Percentiles rank a stretch among this genome's conserved stretches.
These are phyloP conservation scores for Cryphonectria naterciae DNA, from an alignment of 2,329 filamentous ascomycete species.

Conservation along the genomic window DNA sequence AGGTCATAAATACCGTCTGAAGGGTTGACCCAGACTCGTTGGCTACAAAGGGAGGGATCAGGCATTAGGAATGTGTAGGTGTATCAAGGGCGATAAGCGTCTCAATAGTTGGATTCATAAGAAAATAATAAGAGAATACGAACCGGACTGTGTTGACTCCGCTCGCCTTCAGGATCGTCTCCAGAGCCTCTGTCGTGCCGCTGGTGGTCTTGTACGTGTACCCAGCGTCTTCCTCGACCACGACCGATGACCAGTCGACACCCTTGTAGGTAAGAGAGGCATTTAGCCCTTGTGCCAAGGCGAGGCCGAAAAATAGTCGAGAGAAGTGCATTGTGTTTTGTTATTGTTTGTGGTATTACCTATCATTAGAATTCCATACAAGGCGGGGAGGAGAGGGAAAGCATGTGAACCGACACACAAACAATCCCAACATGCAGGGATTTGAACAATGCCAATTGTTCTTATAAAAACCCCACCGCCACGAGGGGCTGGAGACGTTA, in stretches of 20 bases:
- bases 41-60: conserved; percentile 45
- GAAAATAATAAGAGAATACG: conserved; percentile 52
- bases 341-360: not conserved
- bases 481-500: not conserved
- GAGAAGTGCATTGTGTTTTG: not conserved
- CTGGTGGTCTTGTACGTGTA: conserved; percentile 62
- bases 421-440: too few species aligned
- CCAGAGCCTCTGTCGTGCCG: conserved; percentile 59
- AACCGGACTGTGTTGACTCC: conserved; percentile 73
- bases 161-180: conserved; percentile 62
- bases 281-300: conserved; percentile 7
- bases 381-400: not conserved
- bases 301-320: not conserved
- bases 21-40: conserved; percentile 73
- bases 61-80: not conserved
- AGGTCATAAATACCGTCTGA: conserved; percentile 68
- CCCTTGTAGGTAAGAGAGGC: conserved; percentile 23
- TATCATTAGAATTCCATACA: not conserved
- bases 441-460: too few species aligned
- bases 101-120: too few species aligned
- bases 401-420: too few species aligned
- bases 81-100: too few species aligned
- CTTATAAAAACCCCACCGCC: not conserved
- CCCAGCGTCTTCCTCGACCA: conserved; percentile 64
- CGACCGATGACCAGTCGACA: conserved; percentile 56